These are phyloP conservation scores for Colletotrichum australisinense DNA, from an alignment of 2,329 filamentous ascomycete species.

Conservation along the genomic window DNA sequence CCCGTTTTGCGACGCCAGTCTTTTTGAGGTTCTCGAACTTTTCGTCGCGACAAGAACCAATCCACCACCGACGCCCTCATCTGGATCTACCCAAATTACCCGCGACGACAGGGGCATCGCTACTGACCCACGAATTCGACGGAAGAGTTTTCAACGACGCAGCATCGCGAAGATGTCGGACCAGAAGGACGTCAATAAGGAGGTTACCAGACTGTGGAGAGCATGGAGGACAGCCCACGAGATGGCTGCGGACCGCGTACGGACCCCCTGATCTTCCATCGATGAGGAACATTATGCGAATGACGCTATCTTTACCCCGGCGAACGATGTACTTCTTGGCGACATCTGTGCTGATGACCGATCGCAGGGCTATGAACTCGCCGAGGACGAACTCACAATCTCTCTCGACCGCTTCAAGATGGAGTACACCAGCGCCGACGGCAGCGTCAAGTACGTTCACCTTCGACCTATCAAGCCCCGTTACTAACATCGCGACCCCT, in stretches of 20 bases:
- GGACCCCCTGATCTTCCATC: slow-evolving; percentile 43
- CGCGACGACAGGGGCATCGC: not conserved
- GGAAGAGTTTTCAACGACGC: not conserved
- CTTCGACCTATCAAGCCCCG: not conserved
- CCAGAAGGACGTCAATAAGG: slow-evolving; percentile 63
- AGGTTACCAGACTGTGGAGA: slow-evolving; percentile 83
- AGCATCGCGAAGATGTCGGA: slow-evolving; percentile 48
- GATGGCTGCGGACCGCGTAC: slow-evolving; percentile 91
- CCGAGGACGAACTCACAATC: slow-evolving; percentile 89
- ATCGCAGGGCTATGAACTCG: slow-evolving; percentile 87
- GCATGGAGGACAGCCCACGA: slow-evolving; percentile 94
- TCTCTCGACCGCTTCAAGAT: slow-evolving; percentile 83
- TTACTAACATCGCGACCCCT: slow-evolving; percentile 17
- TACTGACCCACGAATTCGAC: not conserved
- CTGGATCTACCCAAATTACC: not conserved
- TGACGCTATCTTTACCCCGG: no score
- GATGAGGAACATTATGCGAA: no score
- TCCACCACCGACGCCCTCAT: slow-evolving; percentile 2
- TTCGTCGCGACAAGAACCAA: not conserved
- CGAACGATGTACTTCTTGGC: not conserved
- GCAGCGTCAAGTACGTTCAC: slow-evolving; percentile 77
- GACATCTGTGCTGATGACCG: slow-evolving; percentile 36
- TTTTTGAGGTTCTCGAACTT: slow-evolving; percentile 16
- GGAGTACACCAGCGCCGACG: slow-evolving; percentile 78
- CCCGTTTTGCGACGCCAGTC: slow-evolving; percentile 28